Conservation (phyloP, 306 rosid species). For the Rosa chinensis region DNA sequence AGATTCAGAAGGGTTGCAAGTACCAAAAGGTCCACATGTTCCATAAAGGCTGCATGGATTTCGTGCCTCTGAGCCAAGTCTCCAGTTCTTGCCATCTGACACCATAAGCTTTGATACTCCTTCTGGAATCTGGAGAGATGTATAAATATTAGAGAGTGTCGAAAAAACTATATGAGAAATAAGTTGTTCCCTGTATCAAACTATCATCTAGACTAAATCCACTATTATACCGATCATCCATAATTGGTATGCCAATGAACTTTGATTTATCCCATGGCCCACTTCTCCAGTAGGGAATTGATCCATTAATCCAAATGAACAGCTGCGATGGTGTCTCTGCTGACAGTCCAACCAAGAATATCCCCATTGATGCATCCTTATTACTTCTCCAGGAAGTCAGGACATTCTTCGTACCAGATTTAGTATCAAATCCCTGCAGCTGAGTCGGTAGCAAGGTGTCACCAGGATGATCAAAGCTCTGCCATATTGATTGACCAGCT, state of each 20-base stretch:
- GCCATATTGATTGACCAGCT: slow-evolving; percentile 25
- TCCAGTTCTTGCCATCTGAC: background rate
- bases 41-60: slow-evolving; percentile 10
- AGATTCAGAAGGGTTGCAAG: background rate
- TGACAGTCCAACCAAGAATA: slow-evolving; percentile 22
- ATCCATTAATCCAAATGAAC: slow-evolving; percentile 33
- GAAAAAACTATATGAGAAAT: slow-evolving; percentile 8
- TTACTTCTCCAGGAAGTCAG: slow-evolving; percentile 41
- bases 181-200: slow-evolving; percentile 26
- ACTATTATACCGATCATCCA: slow-evolving; percentile 34
- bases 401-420: slow-evolving; percentile 29
- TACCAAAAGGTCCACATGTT: background rate
- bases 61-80: background rate
- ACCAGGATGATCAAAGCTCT: slow-evolving; percentile 41
- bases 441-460: slow-evolving; percentile 34
- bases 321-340: slow-evolving; percentile 32
- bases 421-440: slow-evolving; percentile 28
- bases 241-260: slow-evolving; percentile 42
- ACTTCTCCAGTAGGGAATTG: slow-evolving; percentile 36
- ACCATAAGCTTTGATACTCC: background rate
- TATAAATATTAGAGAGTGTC: background rate
- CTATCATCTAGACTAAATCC: slow-evolving; percentile 26
- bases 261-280: slow-evolving; percentile 3
- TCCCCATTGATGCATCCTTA: slow-evolving; percentile 43
- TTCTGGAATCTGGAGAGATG: background rate